Percentiles rank a stretch among this genome's conserved stretches.
Conservation (phyloP, 2,329 filamentous ascomycete species). For the Penicillium sp. region DNA sequence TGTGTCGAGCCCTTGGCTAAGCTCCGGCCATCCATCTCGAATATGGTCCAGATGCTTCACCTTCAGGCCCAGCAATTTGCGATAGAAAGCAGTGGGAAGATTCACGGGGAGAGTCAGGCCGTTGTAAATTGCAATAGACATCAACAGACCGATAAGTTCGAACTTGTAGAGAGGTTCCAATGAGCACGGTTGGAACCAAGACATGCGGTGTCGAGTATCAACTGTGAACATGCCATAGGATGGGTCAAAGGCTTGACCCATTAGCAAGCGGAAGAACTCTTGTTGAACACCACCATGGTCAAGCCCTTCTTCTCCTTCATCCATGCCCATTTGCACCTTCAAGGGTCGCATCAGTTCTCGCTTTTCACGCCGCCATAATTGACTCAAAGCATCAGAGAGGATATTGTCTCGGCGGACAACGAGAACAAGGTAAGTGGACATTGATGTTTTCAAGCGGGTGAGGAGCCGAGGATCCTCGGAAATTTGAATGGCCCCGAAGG, state of each 20-base stretch:
- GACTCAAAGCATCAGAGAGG: constrained; percentile 74
- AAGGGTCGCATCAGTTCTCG: constrained; percentile 80
- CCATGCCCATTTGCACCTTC: constrained; percentile 82
- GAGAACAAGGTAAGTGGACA: constrained; percentile 69
- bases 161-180: constrained; percentile 85
- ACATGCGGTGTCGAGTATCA: constrained; percentile 72
- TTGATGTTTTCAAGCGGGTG: constrained; percentile 64
- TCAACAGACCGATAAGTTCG: constrained; percentile 81
- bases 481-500: constrained; percentile 43
- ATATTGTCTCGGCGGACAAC: constrained; percentile 67
- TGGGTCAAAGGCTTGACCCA: constrained; percentile 75
- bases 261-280: constrained; percentile 86
- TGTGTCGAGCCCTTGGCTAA: constrained; percentile 70
- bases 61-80: constrained; percentile 69
- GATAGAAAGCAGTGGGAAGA: constrained; percentile 82
- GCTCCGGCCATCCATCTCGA: constrained; percentile 80
- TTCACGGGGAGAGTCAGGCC: constrained; percentile 87
- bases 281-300: constrained; percentile 95
- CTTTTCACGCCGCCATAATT: constrained; percentile 82
- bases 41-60: constrained; percentile 74
- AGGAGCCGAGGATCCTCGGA: constrained; percentile 63
- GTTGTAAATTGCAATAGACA: constrained; percentile 90
- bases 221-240: constrained; percentile 75
- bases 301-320: constrained; percentile 80
- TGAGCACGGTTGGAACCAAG: constrained; percentile 84